Percentiles rank a stretch among this genome's conserved stretches.
These are phyloP conservation scores for Apiospora marii DNA, from an alignment of 2,329 filamentous ascomycete genomes.

Conservation along the genomic window DNA sequence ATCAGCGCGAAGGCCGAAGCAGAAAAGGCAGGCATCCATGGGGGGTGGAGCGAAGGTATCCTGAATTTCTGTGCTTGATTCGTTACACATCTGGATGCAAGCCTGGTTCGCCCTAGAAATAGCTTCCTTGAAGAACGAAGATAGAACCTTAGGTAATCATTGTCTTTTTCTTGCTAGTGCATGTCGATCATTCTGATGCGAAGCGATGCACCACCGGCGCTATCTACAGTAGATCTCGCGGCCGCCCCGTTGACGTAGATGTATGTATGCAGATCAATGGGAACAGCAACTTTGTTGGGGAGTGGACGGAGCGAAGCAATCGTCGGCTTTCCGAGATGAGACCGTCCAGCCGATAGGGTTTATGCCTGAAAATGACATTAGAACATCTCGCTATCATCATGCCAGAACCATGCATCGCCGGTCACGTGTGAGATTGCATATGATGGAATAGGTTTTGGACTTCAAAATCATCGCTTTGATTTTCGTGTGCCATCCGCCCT, in stretches of 20 bases:
- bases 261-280: not conserved
- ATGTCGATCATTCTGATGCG: not conserved
- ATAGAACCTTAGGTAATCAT: not conserved
- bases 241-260: constrained; percentile 2
- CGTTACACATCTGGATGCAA: not conserved
- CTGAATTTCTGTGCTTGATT: not conserved
- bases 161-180: not conserved
- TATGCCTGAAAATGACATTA: not conserved
- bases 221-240: not conserved
- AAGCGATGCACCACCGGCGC: not conserved
- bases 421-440: not conserved
- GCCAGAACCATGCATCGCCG: not conserved
- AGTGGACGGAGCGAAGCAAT: not conserved
- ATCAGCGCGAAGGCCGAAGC: not conserved
- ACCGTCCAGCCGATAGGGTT: not conserved
- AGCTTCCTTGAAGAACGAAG: not conserved
- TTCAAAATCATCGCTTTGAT: constrained; percentile 36
- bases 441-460: not conserved
- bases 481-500: constrained; percentile 40
- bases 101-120: not conserved
- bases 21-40: not conserved
- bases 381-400: not conserved
- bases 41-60: not conserved
- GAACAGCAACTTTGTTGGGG: too few species aligned
- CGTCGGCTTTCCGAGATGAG: not conserved